These are phyloP conservation scores for Rhodomyrtus psidioides DNA, from an alignment of 441 rosid genomes.

Conservation along the genomic window DNA sequence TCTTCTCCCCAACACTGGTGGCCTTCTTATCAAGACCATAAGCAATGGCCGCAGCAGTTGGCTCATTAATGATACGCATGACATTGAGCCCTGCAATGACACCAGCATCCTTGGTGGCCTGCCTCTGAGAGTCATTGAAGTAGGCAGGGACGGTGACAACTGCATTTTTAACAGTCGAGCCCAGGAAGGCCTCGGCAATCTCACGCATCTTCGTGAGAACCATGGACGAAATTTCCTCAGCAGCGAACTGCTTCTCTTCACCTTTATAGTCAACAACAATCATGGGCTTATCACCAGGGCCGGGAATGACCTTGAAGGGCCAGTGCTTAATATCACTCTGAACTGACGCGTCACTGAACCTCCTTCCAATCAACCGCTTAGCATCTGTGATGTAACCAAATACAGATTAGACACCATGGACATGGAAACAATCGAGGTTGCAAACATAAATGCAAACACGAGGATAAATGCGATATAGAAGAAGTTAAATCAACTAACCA, in stretches of 20 bases:
- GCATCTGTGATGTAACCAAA: constrained; percentile 3
- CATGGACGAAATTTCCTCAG: constrained; percentile 11
- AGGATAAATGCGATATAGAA: background rate
- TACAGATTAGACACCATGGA: background rate
- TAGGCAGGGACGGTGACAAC: constrained; percentile 10
- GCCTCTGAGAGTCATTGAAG: constrained; percentile 11
- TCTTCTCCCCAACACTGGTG: constrained; percentile 11
- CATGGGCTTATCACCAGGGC: constrained; percentile 14
- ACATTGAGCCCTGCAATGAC: constrained; percentile 11
- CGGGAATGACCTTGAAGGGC: constrained; percentile 5
- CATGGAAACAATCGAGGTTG: background rate
- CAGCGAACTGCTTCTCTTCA: constrained; percentile 6
- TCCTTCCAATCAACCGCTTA: constrained; percentile 13
- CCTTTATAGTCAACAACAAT: constrained; percentile 4
- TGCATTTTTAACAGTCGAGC: background rate
- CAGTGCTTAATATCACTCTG: constrained; percentile 12
- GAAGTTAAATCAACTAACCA: background rate
- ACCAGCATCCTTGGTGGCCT: constrained; percentile 13
- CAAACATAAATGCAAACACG: background rate
- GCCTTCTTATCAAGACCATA: constrained; percentile 11
- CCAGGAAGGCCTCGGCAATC: constrained; percentile 10
- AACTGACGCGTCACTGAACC: constrained; percentile 2
- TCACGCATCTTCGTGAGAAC: constrained; percentile 13
- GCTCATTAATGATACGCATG: constrained; percentile 11
- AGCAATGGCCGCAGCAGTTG: constrained; percentile 12